Base-by-base conservation (phyloP, 768 basidiomycete genomes). In the Suillus discolor region DNA sequence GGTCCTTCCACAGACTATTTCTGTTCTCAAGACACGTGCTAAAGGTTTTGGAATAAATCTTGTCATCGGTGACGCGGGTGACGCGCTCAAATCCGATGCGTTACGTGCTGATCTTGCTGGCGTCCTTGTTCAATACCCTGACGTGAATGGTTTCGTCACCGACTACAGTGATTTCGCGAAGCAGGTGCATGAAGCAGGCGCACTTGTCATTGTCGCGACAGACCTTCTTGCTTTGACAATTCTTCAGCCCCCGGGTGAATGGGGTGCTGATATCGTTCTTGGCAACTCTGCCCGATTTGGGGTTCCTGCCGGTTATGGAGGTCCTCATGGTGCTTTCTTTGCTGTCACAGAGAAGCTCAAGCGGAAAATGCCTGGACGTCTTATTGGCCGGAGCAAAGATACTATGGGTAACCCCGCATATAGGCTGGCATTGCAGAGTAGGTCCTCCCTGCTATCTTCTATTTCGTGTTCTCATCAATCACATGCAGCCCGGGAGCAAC, bases 281-380 rank as follows among this genome's bases (percentile, higher is more conserved):
- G 97, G 97, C 45, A 98, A 97, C 76, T 94, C 95, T 18, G 97
- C 92, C 38, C 88, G 97, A 20, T 99, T 99, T 72, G 97, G 97
- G 73, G 97, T 99, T 18, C 96, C 97, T 23, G 86, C 90, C 54
- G 97, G 97, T n/a, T 97, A 95, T 76, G 97, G 97, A 62, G 97
- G 97, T 18, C 97, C 97, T 23, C 97, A 99, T 74, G 97, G 91
- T 23, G 97, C 94, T 0, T 99, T 99, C 84, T 99, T 99, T 75
- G 93, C 97, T 3, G 93, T 93, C 69, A 93, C 89, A 23, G 94
- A 99, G 64, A 87, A 84, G 67, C 80, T 99, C 63, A 99, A 99
- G 84, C 84, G 97, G 69, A 97, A 96, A 81, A 97, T 99, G 94
- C 97, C 97, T n/a, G 97, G 97, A 62, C 87, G 97, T 63, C 79